Evolutionary conservation across 2,329 filamentous ascomycete species (phyloP), one percentile per base, ranked within the genome.

Genomic region (Didymosphaeria variabile): DNA sequence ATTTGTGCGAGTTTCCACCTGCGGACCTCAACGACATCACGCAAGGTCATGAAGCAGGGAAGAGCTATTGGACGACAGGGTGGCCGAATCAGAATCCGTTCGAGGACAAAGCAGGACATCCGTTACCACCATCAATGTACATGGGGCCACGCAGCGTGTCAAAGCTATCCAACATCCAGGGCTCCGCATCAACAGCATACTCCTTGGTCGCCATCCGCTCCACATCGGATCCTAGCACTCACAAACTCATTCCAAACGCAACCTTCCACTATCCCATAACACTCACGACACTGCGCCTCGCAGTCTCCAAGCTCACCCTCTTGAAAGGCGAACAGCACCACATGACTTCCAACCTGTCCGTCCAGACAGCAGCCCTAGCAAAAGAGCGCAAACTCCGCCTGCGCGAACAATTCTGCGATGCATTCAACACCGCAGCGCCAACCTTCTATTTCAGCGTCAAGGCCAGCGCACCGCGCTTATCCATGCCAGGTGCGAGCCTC

Each of bases 141-240:
- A 34, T 63, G 34, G 49, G 56, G 1, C n/a, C 26, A 12, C 55
- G 57, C 3, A 58, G 55, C 38, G 55, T 53, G 1, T 51, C 53
- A 6, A 57, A 21, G 34, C 57, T 66, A 0, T 36, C 51, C 5
- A 47, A 26, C 6, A 42, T 52, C 13, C 29, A 57, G 4, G 57
- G 53, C 5, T 44, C 46, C 1, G 59, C 42, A 10, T 56, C 54
- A 23, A 59, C 65, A 44, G 46, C 59, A 8, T 67, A 68, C 42
- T 59, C 58, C 5, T 51, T 68, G n/a, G 58, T 58, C 29, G 66
- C 66, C 17, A 47, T 65, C 3, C 60, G 61, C n/a, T 66, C 64
- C 13, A 8, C 21, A 8, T 15, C 17, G 23, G 38, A 44, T 29
- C 49, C 23, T 2, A 49, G 9, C 21, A 19, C 40, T n/a, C 49